Conservation (phyloP, 139 green algal species). For the Tetraselmis striata region DNA sequence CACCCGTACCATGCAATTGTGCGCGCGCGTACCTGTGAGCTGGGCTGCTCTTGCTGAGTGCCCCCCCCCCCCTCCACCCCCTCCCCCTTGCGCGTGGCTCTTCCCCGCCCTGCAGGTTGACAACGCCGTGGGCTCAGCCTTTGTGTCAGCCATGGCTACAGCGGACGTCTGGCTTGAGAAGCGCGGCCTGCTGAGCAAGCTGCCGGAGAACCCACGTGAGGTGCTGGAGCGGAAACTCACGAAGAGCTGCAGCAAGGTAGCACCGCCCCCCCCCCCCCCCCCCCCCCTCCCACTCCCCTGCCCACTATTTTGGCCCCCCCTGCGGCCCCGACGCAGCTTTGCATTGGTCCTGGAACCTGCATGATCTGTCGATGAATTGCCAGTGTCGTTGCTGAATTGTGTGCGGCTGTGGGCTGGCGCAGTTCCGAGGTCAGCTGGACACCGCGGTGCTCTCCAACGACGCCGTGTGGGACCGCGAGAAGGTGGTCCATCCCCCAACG, state of each 20-base stretch:
- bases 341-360: background rate
- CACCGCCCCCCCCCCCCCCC: too few relatives aligned
- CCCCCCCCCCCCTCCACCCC: too few relatives aligned
- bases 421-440: conserved; percentile 36
- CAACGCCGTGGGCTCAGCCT: background rate
- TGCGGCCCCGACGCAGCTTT: background rate
- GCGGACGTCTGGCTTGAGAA: conserved; percentile 44
- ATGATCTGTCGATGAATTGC: background rate
- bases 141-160: conserved; percentile 20
- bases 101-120: too few relatives aligned
- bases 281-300: background rate
- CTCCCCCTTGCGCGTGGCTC: too few relatives aligned
- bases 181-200: conserved; percentile 26
- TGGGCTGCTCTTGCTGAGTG: too few relatives aligned
- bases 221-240: conserved; percentile 7
- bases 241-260: conserved; percentile 14
- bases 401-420: too few relatives aligned
- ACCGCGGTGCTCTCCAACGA: conserved; percentile 69
- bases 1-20: too few relatives aligned
- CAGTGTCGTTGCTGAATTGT: background rate
- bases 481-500: conserved; percentile 28
- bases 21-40: too few relatives aligned
- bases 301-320: too few relatives aligned
- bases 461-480: conserved; percentile 68
- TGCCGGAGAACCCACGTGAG: conserved; percentile 23